Percentiles rank a stretch among this genome's conserved stretches.
Evolutionary conservation across 805 yeast genomes (phyloP).

Genomic region (Myxozyma monticola): DNA sequence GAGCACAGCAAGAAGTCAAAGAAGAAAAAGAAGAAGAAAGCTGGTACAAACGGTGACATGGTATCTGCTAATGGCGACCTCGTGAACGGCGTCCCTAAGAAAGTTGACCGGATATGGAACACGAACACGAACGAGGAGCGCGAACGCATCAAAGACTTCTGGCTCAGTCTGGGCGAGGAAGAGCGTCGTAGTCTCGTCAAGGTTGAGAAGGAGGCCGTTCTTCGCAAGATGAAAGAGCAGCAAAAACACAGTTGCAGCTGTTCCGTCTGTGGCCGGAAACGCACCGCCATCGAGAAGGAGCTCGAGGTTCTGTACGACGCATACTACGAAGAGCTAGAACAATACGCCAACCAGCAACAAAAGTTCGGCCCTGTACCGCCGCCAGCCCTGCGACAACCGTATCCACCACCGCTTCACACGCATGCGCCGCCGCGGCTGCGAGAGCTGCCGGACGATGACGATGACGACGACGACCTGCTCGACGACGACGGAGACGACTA

Average conservation of each 20-base stretch:
- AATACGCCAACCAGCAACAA: constrained; percentile 34
- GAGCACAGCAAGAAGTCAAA: constrained; percentile 4
- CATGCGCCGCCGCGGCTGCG: constrained; percentile 17
- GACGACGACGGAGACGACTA: constrained; percentile 30
- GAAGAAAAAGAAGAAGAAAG: constrained; percentile 28
- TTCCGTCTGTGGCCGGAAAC: constrained; percentile 73
- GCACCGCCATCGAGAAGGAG: constrained; percentile 70
- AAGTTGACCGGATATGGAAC: constrained; percentile 47
- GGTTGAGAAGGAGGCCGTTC: constrained; percentile 68
- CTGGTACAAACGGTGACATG: not conserved
- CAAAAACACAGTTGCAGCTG: constrained; percentile 66
- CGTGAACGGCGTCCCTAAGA: constrained; percentile 6
- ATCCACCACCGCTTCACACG: constrained; percentile 7
- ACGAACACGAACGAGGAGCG: constrained; percentile 52
- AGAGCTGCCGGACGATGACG: constrained; percentile 11
- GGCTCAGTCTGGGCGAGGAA: constrained; percentile 64
- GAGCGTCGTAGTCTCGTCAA: constrained; percentile 62
- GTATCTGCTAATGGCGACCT: not conserved
- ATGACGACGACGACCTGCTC: constrained; percentile 28
- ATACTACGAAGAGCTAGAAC: constrained; percentile 55
- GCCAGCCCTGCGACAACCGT: constrained; percentile 19
- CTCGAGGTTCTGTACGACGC: constrained; percentile 71
- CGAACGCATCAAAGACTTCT: constrained; percentile 53
- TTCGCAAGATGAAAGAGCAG: constrained; percentile 61
- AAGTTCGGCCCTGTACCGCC: constrained; percentile 27